Evolutionary conservation across 2,329 filamentous ascomycete species (phyloP).

Genomic region (Stylonectria norvegica): DNA sequence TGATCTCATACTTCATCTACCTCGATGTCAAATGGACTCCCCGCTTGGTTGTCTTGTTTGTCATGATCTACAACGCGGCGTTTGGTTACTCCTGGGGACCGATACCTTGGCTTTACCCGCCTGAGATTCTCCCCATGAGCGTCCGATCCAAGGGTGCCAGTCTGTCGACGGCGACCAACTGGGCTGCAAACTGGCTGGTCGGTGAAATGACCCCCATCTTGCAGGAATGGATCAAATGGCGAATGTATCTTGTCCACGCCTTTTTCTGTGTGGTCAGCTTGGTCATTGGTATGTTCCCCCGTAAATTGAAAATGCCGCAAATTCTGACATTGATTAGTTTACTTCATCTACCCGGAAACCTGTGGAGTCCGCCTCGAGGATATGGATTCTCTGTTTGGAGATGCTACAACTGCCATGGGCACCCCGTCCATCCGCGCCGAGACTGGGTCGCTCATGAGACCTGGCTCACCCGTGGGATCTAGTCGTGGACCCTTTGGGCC

Average conservation of each 20-base stretch:
- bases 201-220: slow-evolving; percentile 92
- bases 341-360: slow-evolving; percentile 96
- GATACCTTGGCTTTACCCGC: slow-evolving; percentile 96
- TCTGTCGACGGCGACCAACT: slow-evolving; percentile 93
- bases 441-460: slow-evolving; percentile 75
- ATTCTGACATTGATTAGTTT: slow-evolving; percentile 58
- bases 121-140: slow-evolving; percentile 95
- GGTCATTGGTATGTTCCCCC: slow-evolving; percentile 77
- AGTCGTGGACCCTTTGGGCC: slow-evolving; percentile 60
- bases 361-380: slow-evolving; percentile 93
- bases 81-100: slow-evolving; percentile 96
- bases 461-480: slow-evolving; percentile 69
- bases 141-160: slow-evolving; percentile 96
- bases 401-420: slow-evolving; percentile 75
- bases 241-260: slow-evolving; percentile 89
- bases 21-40: slow-evolving; percentile 77
- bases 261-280: slow-evolving; percentile 97
- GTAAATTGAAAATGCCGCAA: background rate
- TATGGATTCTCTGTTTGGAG: slow-evolving; percentile 92
- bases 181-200: slow-evolving; percentile 98
- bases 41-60: slow-evolving; percentile 83
- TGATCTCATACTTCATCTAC: slow-evolving; percentile 94
- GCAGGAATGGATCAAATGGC: slow-evolving; percentile 89
- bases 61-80: slow-evolving; percentile 97
- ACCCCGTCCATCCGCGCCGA: slow-evolving; percentile 74